Conservation (phyloP, 805 yeast species). For the Kurtzmaniella fragi region DNA sequence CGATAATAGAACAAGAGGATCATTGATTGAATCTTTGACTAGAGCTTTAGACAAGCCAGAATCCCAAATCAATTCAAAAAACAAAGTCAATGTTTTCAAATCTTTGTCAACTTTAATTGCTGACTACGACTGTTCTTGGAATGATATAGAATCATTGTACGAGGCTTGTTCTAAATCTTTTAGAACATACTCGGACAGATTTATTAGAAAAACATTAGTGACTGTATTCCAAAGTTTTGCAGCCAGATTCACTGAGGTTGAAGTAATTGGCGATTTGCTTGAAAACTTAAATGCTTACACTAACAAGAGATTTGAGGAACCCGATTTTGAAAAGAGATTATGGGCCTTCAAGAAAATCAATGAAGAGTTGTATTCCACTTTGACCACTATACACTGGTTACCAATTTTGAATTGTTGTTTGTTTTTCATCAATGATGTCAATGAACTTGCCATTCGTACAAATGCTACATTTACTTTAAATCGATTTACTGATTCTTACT, state of each 20-base stretch:
- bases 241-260: constrained; percentile 34
- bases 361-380: constrained; percentile 42
- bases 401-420: constrained; percentile 69
- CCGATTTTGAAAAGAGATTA: constrained; percentile 74
- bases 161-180: constrained; percentile 53
- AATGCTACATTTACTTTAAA: constrained; percentile 64
- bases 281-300: constrained; percentile 69
- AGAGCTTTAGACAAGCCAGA: constrained; percentile 56
- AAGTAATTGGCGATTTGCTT: constrained; percentile 46
- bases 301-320: constrained; percentile 55
- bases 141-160: constrained; percentile 46
- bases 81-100: constrained; percentile 52
- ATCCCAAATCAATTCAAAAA: constrained; percentile 44
- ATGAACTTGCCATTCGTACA: constrained; percentile 74
- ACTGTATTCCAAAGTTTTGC: constrained; percentile 58
- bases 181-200: constrained; percentile 51
- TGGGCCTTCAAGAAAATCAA: constrained; percentile 62
- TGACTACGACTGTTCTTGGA: constrained; percentile 49
- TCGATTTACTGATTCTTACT: constrained; percentile 58
- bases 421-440: constrained; percentile 68
- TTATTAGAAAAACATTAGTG: constrained; percentile 60
- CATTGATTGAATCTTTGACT: constrained; percentile 54
- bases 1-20: constrained; percentile 47
- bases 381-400: constrained; percentile 64
- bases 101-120: constrained; percentile 53